Conservation (phyloP, 768 basidiomycete species). For the Tricholoma saponaceum region DNA sequence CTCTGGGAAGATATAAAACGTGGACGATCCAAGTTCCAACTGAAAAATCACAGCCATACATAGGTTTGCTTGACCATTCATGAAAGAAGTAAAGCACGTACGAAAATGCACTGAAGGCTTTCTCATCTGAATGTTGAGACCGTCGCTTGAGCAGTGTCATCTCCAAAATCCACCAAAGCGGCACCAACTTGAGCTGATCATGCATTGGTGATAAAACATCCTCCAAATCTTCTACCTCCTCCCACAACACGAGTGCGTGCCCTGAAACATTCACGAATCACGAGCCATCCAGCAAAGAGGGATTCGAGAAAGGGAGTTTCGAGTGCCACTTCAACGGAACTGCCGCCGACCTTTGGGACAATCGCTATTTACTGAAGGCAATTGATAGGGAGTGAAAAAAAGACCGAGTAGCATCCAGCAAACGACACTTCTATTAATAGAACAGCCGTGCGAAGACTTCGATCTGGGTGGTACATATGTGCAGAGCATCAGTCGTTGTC, state of each 20-base stretch:
- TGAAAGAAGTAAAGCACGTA: neutral
- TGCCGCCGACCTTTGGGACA: constrained; percentile 26
- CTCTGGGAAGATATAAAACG: neutral
- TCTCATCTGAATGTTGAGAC: neutral
- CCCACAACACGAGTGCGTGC: constrained; percentile 30
- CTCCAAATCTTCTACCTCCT: neutral
- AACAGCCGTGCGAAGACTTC: too few species aligned
- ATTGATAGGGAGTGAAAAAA: neutral
- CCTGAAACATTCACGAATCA: constrained; percentile 67
- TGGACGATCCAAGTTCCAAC: neutral
- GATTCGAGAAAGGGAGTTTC: constrained; percentile 48
- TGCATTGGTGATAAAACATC: neutral
- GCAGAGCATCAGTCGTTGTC: too few species aligned
- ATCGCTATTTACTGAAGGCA: neutral
- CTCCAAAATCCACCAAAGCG: neutral
- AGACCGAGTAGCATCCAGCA: constrained; percentile 27
- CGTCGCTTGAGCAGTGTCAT: neutral
- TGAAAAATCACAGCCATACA: neutral
- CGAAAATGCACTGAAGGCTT: neutral
- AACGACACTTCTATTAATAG: constrained; percentile 47
- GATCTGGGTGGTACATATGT: too few species aligned
- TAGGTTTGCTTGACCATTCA: too few species aligned
- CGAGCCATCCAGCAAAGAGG: constrained; percentile 71
- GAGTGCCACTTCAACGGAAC: constrained; percentile 33
- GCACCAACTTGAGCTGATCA: neutral